Evolutionary conservation across 164 flowering plant species (phyloP).

Genomic region (Nymphaea thermarum): DNA sequence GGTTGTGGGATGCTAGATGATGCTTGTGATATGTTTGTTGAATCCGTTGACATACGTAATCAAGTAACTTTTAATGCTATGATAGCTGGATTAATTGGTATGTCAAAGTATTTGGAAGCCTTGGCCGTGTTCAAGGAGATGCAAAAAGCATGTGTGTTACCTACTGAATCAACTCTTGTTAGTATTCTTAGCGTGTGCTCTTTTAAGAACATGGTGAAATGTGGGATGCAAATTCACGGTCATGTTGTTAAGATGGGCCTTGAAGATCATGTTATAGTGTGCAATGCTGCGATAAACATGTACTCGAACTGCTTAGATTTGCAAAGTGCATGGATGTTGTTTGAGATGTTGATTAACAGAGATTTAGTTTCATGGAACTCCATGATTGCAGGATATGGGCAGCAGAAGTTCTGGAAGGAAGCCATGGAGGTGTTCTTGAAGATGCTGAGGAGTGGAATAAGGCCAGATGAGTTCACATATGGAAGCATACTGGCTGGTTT

Average conservation of each 20-base stretch:
- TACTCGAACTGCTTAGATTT: slow-evolving; percentile 26
- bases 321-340: slow-evolving; percentile 8
- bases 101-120: slow-evolving; percentile 38
- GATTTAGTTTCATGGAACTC: slow-evolving; percentile 25
- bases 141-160: slow-evolving; percentile 28
- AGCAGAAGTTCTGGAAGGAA: slow-evolving; percentile 15
- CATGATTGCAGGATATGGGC: slow-evolving; percentile 43
- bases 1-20: slow-evolving; percentile 21
- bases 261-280: slow-evolving; percentile 31
- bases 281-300: slow-evolving; percentile 56
- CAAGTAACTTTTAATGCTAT: slow-evolving; percentile 58
- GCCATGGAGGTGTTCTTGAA: slow-evolving; percentile 29
- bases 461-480: slow-evolving; percentile 58
- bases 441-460: slow-evolving; percentile 40
- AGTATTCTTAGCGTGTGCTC: slow-evolving; percentile 49
- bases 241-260: slow-evolving; percentile 43
- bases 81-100: slow-evolving; percentile 52
- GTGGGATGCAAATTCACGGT: slow-evolving; percentile 39
- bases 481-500: slow-evolving; percentile 52
- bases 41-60: slow-evolving; percentile 20
- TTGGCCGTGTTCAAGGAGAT: slow-evolving; percentile 34
- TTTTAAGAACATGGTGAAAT: slow-evolving; percentile 6
- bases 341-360: slow-evolving; percentile 10
- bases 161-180: slow-evolving; percentile 56
- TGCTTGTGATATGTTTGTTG: slow-evolving; percentile 41